Evolutionary conservation across 139 green algal genomes (phyloP).

Genomic region (Chlamydomonas eustigma): DNA sequence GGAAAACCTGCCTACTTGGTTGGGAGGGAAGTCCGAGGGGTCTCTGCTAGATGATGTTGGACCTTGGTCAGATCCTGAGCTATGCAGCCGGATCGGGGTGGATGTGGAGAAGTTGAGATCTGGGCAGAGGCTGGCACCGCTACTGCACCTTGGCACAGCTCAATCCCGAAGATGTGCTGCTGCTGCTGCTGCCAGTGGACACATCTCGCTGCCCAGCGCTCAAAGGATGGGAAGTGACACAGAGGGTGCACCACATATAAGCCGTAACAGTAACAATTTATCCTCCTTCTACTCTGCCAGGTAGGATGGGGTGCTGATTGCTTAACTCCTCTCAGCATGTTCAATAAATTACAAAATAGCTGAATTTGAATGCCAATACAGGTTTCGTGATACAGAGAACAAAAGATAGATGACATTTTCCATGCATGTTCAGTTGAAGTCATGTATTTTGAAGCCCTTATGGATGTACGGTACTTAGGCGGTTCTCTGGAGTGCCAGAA

Average conservation of each 20-base stretch:
- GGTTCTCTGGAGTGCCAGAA: not conserved
- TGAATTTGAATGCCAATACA: too few species aligned
- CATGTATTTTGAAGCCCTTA: not conserved
- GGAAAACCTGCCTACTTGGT: slow-evolving; percentile 71
- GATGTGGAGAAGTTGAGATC: slow-evolving; percentile 24
- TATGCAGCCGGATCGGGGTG: slow-evolving; percentile 18
- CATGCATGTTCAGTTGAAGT: not conserved
- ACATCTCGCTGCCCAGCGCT: slow-evolving; percentile 14
- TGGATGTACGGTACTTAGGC: too few species aligned
- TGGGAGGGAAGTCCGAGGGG: slow-evolving; percentile 55
- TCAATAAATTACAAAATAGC: too few species aligned
- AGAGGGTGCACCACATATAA: too few species aligned
- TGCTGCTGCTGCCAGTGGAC: not conserved
- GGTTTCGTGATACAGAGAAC: too few species aligned
- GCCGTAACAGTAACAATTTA: too few species aligned
- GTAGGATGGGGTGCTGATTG: too few species aligned
- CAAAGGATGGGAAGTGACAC: too few species aligned
- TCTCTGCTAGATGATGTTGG: slow-evolving; percentile 77
- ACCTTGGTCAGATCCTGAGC: slow-evolving; percentile 66
- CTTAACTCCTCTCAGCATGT: too few species aligned
- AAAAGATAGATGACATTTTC: not conserved
- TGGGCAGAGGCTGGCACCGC: not conserved
- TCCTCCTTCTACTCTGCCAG: too few species aligned
- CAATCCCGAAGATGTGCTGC: not conserved
- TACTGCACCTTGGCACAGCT: not conserved